Evolutionary conservation across 441 rosid species (phyloP).

Genomic region (Manihot esculenta): DNA sequence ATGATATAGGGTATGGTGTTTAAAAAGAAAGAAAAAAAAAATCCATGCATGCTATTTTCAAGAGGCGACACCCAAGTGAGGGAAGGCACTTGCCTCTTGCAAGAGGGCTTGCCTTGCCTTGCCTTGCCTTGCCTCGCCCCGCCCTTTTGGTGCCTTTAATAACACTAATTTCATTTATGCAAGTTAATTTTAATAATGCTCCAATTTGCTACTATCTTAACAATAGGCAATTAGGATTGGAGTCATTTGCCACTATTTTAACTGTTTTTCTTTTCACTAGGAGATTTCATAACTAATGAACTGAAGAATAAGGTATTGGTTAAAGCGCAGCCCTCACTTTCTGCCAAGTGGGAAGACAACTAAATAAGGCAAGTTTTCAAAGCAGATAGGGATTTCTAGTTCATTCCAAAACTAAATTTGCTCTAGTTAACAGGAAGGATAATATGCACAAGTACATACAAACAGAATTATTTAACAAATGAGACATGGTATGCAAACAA

Average conservation of each 20-base stretch:
- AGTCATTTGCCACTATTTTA: background rate
- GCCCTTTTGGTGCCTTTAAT: no score
- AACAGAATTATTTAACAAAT: background rate
- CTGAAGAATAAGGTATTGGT: background rate
- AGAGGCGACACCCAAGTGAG: no score
- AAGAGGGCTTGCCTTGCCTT: no score
- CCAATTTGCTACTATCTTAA: no score
- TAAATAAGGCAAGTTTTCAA: background rate
- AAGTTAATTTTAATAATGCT: no score
- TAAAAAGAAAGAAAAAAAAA: no score
- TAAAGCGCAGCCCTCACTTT: background rate
- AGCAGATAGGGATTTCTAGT: background rate
- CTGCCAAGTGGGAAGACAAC: background rate
- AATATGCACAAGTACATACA: background rate
- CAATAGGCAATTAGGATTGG: background rate
- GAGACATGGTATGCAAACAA: background rate
- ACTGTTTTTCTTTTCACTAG: background rate
- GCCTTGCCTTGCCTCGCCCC: no score
- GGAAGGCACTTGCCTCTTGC: no score
- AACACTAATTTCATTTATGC: no score
- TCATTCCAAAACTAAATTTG: conserved; percentile 1
- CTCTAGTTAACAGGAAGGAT: background rate
- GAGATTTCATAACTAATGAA: background rate
- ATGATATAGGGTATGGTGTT: no score
- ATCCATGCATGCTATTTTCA: no score